Base-by-base conservation (phyloP, 2,329 filamentous ascomycete species). In the Colletotrichum cordylinicola region DNA sequence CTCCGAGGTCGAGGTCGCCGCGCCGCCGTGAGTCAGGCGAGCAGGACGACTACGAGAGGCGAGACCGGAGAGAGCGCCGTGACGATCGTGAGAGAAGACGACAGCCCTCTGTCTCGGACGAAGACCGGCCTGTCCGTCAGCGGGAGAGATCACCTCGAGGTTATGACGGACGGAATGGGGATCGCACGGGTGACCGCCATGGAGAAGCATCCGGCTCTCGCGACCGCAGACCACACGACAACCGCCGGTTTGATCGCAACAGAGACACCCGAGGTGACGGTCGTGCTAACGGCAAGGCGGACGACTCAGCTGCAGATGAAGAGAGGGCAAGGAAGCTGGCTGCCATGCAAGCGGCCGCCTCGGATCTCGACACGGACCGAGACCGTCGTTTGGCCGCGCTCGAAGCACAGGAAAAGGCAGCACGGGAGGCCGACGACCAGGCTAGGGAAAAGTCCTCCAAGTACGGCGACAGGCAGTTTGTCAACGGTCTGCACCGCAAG, bases 271-370 rank as follows among this genome's bases (percentile, higher is more conserved):
- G 58, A 35, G 18, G 78, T 29, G 77, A 69, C 33, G 76, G 75
- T 4, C 48, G 72, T 15, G 77, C 72, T 16, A 70, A 69, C 77
- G 78, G 74, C 70, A 69, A 74, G 37, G 77, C 70, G 35, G 81
- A 80, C 13, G 80, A 80, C 10, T 77, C 79, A 18, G 83, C 84
- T 6, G 83, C 82, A 8, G 89, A 89, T 24, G 90, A 91, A 27
- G 92, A 94, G 77, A 88, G 89, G n/a, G 91, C 92, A 15, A 89
- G 90, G 29, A 94, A 92, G 82, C 85, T 95, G 21, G 93, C 92
- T 18, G 93, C 92, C 10, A 95, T 96, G 94, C 93, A 94, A 82
- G 89, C 90, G 21, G 93, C 92, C 33, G 94, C 94, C 6, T 89
- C 88, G 2, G 91, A 93, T 13, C 87, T 98, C 64, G 94, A 96